Evolutionary conservation across 2,329 filamentous ascomycete genomes (phyloP).

Genomic region (Fonsecaea monophora): DNA sequence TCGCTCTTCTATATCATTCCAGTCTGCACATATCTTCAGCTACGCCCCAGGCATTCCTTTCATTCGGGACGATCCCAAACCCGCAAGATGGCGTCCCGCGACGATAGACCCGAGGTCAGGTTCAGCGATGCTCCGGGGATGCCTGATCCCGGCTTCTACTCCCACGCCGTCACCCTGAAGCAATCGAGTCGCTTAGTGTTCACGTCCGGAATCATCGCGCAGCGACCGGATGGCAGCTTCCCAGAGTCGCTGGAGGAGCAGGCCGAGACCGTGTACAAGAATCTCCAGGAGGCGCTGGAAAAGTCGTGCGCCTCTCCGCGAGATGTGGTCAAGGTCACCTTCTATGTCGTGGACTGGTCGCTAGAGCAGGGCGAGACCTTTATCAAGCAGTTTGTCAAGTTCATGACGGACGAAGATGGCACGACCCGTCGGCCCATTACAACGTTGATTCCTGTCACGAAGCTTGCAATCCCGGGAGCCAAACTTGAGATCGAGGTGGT

Average conservation of each 20-base stretch:
- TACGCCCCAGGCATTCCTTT: background rate
- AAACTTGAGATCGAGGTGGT: slow-evolving; percentile 55
- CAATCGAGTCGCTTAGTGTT: slow-evolving; percentile 18
- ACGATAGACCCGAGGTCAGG: slow-evolving; percentile 24
- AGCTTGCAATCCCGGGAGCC: slow-evolving; percentile 49
- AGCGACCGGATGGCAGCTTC: slow-evolving; percentile 40
- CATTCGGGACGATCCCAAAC: background rate
- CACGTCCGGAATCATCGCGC: slow-evolving; percentile 24
- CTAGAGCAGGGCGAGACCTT: slow-evolving; percentile 46
- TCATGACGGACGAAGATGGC: slow-evolving; percentile 42
- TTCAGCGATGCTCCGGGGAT: slow-evolving; percentile 22
- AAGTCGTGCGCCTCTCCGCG: slow-evolving; percentile 46
- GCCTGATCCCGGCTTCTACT: slow-evolving; percentile 30
- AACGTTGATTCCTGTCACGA: slow-evolving; percentile 52
- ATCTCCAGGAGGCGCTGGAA: slow-evolving; percentile 47
- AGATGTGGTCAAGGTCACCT: slow-evolving; percentile 51
- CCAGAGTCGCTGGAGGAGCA: slow-evolving; percentile 51
- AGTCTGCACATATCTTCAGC: background rate
- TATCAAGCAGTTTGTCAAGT: slow-evolving; percentile 37
- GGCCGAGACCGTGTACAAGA: slow-evolving; percentile 48
- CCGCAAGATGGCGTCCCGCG: slow-evolving; percentile 22
- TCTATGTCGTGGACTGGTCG: slow-evolving; percentile 49
- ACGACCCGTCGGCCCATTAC: slow-evolving; percentile 49
- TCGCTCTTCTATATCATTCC: background rate
- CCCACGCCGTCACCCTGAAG: slow-evolving; percentile 20